Conservation (phyloP, 2,329 filamentous ascomycete genomes). For the Colletotrichum noveboracense region DNA sequence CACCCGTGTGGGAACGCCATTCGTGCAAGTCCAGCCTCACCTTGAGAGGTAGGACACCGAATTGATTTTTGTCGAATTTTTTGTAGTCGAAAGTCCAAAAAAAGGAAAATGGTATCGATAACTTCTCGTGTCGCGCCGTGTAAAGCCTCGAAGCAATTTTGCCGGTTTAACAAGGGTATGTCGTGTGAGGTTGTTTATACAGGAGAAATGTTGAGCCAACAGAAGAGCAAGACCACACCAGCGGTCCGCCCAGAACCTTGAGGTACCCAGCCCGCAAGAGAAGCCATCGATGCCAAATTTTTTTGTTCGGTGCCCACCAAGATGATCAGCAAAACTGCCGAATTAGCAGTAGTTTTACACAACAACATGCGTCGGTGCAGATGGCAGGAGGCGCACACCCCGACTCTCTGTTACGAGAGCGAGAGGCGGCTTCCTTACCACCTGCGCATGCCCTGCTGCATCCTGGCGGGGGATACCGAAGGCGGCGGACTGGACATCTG, state of each 20-base stretch:
- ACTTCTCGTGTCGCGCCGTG: constrained; percentile 44
- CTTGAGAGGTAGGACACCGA: constrained; percentile 32
- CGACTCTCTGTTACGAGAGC: constrained; percentile 36
- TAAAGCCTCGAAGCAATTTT: constrained; percentile 27
- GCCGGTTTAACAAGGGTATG: constrained; percentile 43
- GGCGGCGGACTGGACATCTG: constrained; percentile 87
- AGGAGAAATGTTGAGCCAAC: constrained; percentile 33
- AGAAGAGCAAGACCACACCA: constrained; percentile 33
- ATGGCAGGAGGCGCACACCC: constrained; percentile 38
- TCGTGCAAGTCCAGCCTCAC: constrained; percentile 46
- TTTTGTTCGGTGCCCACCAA: constrained; percentile 53
- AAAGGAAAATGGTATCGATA: constrained; percentile 50
- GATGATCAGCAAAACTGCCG: constrained; percentile 43
- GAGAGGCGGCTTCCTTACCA: constrained; percentile 52
- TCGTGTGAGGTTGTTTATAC: constrained; percentile 57
- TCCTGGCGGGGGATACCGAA: constrained; percentile 66
- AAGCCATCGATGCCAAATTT: constrained; percentile 47
- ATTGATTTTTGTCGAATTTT: constrained; percentile 19
- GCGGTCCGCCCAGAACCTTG: constrained; percentile 28
- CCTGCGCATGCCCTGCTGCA: constrained; percentile 61
- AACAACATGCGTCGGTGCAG: constrained; percentile 41
- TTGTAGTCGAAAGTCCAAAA: constrained; percentile 21
- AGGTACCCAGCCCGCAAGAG: constrained; percentile 43
- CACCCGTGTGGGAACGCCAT: constrained; percentile 44
- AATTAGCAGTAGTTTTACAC: constrained; percentile 41